Base-by-base conservation (phyloP, 768 basidiomycete genomes). In the Trametes meyenii region DNA sequence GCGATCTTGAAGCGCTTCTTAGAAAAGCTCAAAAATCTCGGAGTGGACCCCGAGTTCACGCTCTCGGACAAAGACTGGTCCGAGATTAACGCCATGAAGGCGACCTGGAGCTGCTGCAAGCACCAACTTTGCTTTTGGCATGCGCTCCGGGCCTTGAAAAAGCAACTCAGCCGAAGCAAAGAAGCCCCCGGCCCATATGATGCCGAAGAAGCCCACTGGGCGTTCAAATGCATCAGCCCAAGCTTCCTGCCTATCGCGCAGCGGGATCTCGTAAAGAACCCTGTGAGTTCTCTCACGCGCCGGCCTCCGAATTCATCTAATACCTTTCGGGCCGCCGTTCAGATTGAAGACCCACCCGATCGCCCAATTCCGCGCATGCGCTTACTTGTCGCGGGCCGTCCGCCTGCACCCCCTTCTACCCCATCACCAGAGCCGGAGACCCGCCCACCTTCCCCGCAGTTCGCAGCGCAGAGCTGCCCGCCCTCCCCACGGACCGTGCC, bases 51-150 rank as follows among this genome's bases (percentile, higher is more conserved):
- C 2, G 67, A 72, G 13, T 60, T 73, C 43, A 76, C 72, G 0
- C 58, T 68, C 2, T 50, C 72, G 0, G 75, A 78, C 67, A 78
- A 78, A 55, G 73, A 75, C 48, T 65, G 56, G 56, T 60, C 72
- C 0, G 75, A 76, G 46, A 76, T 79, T 46, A 74, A 76, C 60
- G 73, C 74, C 0, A 73, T 72, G 59, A 54, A 50, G 0, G 56
- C 51, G 0, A 51, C 60, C 10, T 73, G 67, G 51, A 73, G 73
- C 1, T 40, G 68, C 7, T 73, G 74, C 11, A 79, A 79, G 53
- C 74, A 76, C 38, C 76, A 77, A 17, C 48, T 50, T 8, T 50
- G 48, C 13, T 50, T 33, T 16, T 50, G 26, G 48, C 48, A 50
- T 29, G 16, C 11, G 1, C 4, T 50, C 5, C 29, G 48, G 11